Base-by-base conservation (phyloP, 202 grass and related monocot genomes). In the Carex arenaria region DNA sequence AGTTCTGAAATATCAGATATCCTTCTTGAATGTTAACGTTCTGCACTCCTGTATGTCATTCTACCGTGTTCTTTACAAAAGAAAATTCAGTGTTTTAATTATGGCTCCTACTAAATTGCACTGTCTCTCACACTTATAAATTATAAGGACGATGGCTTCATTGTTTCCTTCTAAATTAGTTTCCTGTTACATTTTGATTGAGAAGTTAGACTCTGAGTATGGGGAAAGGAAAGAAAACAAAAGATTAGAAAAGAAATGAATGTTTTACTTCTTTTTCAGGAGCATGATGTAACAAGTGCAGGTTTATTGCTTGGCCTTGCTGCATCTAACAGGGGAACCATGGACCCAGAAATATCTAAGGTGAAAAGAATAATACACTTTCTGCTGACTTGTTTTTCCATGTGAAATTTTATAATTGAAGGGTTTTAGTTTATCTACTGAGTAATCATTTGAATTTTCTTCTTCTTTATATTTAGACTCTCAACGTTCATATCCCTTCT, bases 401-500 rank as follows among this genome's bases (percentile, higher is more conserved):
- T 81, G 32, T 72, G 26, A 81, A 79, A 23, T 6, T 79, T 36
- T 64, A 84, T 7, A 59, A 18, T n/a, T 69, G 19, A 80, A 45
- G 59, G 11, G n/a, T 65, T 81, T 45, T 81, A 31, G 57, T 81
- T 65, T 43, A 66, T 82, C 20, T 20, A 55, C 14, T n/a, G 80
- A 68, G 61, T 85, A 79, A 80, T 56, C 63, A 70, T 67, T 26
- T 77, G 28, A 36, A 57, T 36, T 6, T 56, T 77, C n/a, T 49
- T 51, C 30, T 57, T 23, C 13, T 82, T 68, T 71, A 43, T 7
- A 62, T 84, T 85, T 87, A 97, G 95, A 90, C 92, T 72, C 90
- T 97, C 64, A 93, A 97, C 69, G 89, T 94, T 85, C 95, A 97
- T 86, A 89, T 97, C 80, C 90, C 95, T 84, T 90, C 94, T 88